Percentiles rank a stretch among this genome's conserved stretches.
phyloP scores from a whole-genome alignment of 2,329 filamentous ascomycete genomes.

The Pseudogymnoascus sp. region DNA sequence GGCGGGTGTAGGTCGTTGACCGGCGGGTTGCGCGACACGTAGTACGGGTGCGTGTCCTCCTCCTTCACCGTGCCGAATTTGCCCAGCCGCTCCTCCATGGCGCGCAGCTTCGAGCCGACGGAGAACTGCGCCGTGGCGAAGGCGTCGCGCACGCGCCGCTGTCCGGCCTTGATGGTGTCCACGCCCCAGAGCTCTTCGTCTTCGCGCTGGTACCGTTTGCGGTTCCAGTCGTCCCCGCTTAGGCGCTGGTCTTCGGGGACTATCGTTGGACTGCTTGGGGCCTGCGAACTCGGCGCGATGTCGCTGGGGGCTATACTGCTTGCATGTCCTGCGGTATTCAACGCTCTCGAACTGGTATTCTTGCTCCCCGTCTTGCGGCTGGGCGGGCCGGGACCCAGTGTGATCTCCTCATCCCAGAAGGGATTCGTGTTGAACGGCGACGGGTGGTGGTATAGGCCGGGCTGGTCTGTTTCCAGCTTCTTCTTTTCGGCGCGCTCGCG shows the following conservation, averaged over 20 bases:
- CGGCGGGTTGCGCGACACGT: constrained; percentile 48
- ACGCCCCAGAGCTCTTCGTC: constrained; percentile 81
- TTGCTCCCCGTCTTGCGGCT: constrained; percentile 37
- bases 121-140: constrained; percentile 24
- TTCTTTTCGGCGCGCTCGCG: constrained; percentile 58
- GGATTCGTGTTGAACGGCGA: constrained; percentile 79
- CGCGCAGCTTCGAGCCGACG: constrained; percentile 48
- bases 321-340: constrained; percentile 49
- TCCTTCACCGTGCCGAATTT: constrained; percentile 25
- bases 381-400: constrained; percentile 65
- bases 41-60: constrained; percentile 28
- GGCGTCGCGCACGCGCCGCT: constrained; percentile 38
- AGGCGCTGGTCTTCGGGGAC: constrained; percentile 37
- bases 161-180: constrained; percentile 30
- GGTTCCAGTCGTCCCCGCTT: constrained; percentile 60
- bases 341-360: constrained; percentile 49
- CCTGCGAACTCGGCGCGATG: constrained; percentile 25
- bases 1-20: constrained; percentile 83
- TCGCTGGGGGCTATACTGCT: constrained; percentile 38
- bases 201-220: constrained; percentile 71
- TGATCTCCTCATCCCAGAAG: constrained; percentile 82
- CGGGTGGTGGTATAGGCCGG: constrained; percentile 68
- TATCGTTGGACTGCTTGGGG: constrained; percentile 36
- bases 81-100: constrained; percentile 41
- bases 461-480: constrained; percentile 58